phyloP scores from a whole-genome alignment of 73 alveolate species.

The Vitrella brassicaformis region DNA sequence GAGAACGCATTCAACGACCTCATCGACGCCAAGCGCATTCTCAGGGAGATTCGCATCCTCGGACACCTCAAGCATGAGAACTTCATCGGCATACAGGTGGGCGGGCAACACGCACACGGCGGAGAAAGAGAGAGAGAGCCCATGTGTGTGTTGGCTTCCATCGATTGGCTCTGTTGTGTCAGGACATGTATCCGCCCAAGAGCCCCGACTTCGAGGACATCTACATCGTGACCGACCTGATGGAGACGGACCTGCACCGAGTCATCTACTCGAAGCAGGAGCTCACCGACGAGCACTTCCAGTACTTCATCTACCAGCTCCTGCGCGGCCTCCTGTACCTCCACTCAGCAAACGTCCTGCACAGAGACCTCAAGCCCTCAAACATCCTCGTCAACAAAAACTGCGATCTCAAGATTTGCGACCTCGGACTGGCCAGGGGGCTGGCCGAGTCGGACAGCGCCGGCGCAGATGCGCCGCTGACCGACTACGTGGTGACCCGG shows the following conservation, averaged over 20 bases:
- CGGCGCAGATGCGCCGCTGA: conserved; percentile 45
- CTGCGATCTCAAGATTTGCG: conserved; percentile 74
- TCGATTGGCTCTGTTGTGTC: neutral
- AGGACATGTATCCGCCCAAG: conserved; percentile 76
- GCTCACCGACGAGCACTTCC: conserved; percentile 52
- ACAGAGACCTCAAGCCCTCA: conserved; percentile 72
- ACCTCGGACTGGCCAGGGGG: conserved; percentile 72
- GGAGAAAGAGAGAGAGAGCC: neutral
- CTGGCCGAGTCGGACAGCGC: conserved; percentile 22
- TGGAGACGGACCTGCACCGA: conserved; percentile 77
- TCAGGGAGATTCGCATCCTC: conserved; percentile 54
- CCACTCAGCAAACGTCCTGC: conserved; percentile 70
- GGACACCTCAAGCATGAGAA: conserved; percentile 26
- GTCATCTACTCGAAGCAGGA: conserved; percentile 69
- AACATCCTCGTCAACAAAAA: conserved; percentile 69
- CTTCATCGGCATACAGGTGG: conserved; percentile 36
- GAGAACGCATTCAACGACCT: conserved; percentile 63
- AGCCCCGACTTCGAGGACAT: conserved; percentile 71
- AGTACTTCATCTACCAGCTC: conserved; percentile 54
- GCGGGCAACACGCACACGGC: neutral
- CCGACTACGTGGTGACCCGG: conserved; percentile 78
- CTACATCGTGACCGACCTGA: conserved; percentile 62
- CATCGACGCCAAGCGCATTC: conserved; percentile 67
- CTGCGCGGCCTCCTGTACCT: conserved; percentile 58
- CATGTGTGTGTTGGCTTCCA: neutral